Percentiles rank a stretch among this genome's conserved stretches.
Conservation (phyloP, 768 basidiomycete species). For the Rhizopogon vesiculosus region DNA sequence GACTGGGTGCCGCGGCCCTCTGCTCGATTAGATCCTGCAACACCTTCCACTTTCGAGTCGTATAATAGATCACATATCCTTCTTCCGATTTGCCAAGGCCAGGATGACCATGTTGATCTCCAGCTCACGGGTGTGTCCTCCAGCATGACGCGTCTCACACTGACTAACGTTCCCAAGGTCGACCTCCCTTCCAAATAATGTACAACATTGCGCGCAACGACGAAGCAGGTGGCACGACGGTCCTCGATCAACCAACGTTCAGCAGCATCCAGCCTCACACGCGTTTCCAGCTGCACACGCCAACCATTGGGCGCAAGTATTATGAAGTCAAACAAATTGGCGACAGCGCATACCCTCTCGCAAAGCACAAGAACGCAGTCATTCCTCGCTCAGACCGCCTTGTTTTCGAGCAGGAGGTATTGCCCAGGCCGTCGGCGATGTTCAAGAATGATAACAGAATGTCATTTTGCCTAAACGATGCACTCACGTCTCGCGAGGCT, state of each 20-base stretch:
- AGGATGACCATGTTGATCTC: slow-evolving; percentile 77
- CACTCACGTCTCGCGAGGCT: slow-evolving; percentile 50
- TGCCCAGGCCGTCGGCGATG: slow-evolving; percentile 71
- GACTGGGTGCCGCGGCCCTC: slow-evolving; percentile 78
- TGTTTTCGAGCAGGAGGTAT: slow-evolving; percentile 83
- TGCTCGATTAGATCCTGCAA: slow-evolving; percentile 60
- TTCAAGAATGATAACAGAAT: slow-evolving; percentile 67
- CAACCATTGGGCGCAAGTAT: slow-evolving; percentile 72
- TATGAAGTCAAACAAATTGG: slow-evolving; percentile 90
- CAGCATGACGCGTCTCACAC: neutral
- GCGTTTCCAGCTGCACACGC: slow-evolving; percentile 78
- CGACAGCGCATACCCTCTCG: slow-evolving; percentile 79
- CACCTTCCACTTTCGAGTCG: slow-evolving; percentile 49
- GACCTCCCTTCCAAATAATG: slow-evolving; percentile 90
- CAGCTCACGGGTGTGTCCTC: slow-evolving; percentile 59
- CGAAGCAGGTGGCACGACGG: slow-evolving; percentile 62
- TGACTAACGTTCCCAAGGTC: slow-evolving; percentile 41
- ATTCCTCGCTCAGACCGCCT: slow-evolving; percentile 68
- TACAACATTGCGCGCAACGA: slow-evolving; percentile 77
- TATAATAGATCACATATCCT: slow-evolving; percentile 75
- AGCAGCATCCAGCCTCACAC: slow-evolving; percentile 80
- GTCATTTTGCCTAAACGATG: slow-evolving; percentile 73
- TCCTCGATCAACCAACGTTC: slow-evolving; percentile 75
- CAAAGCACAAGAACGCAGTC: slow-evolving; percentile 54
- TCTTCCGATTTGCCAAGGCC: slow-evolving; percentile 77